phyloP scores from a whole-genome alignment of 768 basidiomycete species.

The Chlorophyllum brunneum region DNA sequence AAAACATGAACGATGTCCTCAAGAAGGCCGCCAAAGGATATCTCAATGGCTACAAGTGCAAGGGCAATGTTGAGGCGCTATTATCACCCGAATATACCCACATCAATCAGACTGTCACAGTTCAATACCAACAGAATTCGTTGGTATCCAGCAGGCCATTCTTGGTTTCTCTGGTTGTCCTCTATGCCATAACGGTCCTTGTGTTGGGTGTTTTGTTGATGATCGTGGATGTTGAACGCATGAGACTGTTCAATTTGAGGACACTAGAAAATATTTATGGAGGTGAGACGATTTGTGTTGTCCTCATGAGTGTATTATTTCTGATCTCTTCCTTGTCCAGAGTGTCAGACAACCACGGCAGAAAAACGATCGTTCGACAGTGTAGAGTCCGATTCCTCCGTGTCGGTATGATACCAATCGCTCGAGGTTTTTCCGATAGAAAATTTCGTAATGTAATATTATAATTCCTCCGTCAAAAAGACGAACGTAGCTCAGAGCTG shows the following conservation, averaged over 20 bases:
- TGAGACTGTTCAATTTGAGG: background rate
- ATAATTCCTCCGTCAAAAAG: too few species aligned
- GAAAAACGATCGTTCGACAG: too few species aligned
- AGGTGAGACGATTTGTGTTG: too few species aligned
- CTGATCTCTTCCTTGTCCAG: too few species aligned
- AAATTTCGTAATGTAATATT: too few species aligned
- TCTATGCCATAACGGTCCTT: background rate
- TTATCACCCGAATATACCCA: background rate
- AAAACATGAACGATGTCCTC: background rate
- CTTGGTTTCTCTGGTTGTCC: background rate
- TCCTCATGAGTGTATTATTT: too few species aligned
- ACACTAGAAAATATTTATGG: too few species aligned
- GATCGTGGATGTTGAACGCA: background rate
- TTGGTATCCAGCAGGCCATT: background rate
- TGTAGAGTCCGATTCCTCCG: too few species aligned
- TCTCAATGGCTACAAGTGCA: background rate
- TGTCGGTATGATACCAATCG: too few species aligned
- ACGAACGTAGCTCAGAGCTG: too few species aligned
- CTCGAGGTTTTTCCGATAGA: too few species aligned
- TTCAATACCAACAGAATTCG: background rate
- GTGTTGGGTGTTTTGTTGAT: background rate
- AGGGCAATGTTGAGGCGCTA: background rate
- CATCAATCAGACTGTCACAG: background rate
- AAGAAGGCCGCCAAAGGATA: background rate
- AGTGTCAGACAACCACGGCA: too few species aligned